Evolutionary conservation across 1,284 basidiomycete genomes (phyloP), one percentile per base, ranked within the genome.

Genomic region (Peniophora sp.): DNA sequence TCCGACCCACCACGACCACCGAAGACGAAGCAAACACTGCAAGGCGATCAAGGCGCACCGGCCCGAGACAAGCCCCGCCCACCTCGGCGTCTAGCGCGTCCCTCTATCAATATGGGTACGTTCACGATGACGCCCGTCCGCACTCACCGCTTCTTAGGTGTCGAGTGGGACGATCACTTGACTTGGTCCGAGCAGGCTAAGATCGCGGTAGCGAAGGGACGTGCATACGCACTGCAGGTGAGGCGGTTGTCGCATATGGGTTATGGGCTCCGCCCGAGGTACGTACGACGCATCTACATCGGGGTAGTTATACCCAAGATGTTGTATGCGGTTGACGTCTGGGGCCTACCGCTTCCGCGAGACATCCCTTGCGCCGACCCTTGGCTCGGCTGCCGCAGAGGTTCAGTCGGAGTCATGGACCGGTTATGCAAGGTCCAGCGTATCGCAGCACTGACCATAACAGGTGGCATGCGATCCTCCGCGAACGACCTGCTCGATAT

Each of bases 401-500:
- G 54, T 5, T 53, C 54, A 20, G 49, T 50, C 12, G 48, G 52
- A 24, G 11, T 20, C 8, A 48, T 48, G 3, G 25, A 3, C 14
- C 23, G 34, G 23, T 27, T 50, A 3, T 44, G 23, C 5, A 22
- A 20, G 23, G 25, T 55, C 12, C 54, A 55, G 36, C 20, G 52
- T 41, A 35, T 44, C 23, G 54, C 54, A 16, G 45, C 52, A 11
- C 24, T 47, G 3, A 10, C 14, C 5, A 51, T 55, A 16, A 53
- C 54, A 10, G 52, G 54, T 10, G 54, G 38, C 2, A 22, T 55
- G n/a, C 38, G 36, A 10, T 34, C 48, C 6, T 51, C 54, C 1
- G 1, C 52, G 3, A 50, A 23, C n/a, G 47, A 47, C 35, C 11
- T 44, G 2, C 44, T 55, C 8, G 49, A 55, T 32, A 45, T 38